Conservation (phyloP, 768 basidiomycete genomes). For the Zangia roseola region DNA sequence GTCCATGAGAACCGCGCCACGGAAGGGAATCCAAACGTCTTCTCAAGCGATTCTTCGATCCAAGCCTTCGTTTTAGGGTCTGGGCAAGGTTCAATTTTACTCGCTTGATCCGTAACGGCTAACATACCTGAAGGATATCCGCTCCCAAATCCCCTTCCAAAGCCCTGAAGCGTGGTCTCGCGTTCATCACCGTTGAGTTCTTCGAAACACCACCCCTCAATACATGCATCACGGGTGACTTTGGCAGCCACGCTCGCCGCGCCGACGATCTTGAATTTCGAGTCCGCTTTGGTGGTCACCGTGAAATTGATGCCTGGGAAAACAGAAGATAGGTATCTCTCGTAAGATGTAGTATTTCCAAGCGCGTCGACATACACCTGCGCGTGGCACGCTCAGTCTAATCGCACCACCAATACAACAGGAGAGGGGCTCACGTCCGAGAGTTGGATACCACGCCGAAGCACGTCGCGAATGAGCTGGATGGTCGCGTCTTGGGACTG, state of each 20-base stretch:
- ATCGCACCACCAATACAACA: neutral
- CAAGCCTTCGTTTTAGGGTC: constrained; percentile 93
- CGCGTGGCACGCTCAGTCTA: neutral
- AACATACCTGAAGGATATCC: constrained; percentile 87
- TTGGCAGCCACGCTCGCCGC: constrained; percentile 99
- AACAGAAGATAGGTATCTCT: constrained; percentile 72
- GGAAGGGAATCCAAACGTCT: constrained; percentile 89
- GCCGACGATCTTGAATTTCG: constrained; percentile 94
- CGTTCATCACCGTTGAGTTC: constrained; percentile 40
- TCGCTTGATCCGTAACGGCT: neutral
- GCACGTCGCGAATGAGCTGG: constrained; percentile 78
- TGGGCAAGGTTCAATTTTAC: constrained; percentile 25
- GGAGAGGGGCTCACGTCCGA: constrained; percentile 55
- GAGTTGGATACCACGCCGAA: constrained; percentile 77
- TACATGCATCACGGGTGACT: constrained; percentile 88
- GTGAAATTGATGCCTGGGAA: constrained; percentile 89
- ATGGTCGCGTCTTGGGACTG: constrained; percentile 91
- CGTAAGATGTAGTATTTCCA: constrained; percentile 82
- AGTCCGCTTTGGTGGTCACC: constrained; percentile 90
- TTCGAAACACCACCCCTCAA: constrained; percentile 83
- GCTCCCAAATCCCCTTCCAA: constrained; percentile 56
- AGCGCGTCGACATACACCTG: constrained; percentile 97
- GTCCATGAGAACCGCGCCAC: constrained; percentile 95
- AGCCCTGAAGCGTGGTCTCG: constrained; percentile 17
- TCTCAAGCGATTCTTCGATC: constrained; percentile 73